Conservation (phyloP, 2,329 filamentous ascomycete genomes). For the Arthrinium puccinioides region DNA sequence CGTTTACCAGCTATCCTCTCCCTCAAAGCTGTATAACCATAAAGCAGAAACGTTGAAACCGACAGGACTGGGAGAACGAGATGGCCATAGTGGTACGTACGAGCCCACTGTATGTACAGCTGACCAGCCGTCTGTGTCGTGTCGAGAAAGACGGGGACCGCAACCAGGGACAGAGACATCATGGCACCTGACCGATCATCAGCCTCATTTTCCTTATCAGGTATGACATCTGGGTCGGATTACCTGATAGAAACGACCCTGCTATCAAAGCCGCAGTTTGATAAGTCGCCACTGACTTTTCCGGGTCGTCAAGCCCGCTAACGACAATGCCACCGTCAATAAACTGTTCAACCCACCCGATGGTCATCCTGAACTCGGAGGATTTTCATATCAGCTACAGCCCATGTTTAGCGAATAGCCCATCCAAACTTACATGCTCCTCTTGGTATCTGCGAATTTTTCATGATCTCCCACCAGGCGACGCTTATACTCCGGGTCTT, state of each 20-base stretch:
- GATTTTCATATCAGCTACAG: neutral
- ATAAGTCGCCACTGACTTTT: neutral
- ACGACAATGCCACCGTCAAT: conserved; percentile 14
- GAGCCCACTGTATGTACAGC: conserved; percentile 22
- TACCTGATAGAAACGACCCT: neutral
- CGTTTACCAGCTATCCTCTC: conserved; percentile 15
- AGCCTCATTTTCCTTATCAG: too few species aligned
- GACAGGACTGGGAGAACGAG: conserved; percentile 18
- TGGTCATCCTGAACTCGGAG: conserved; percentile 30
- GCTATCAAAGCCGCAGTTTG: neutral
- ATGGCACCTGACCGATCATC: conserved; percentile 4
- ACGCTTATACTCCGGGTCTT: conserved; percentile 40
- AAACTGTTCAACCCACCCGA: conserved; percentile 37
- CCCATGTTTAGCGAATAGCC: conserved; percentile 8
- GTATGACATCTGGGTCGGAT: neutral
- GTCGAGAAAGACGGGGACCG: conserved; percentile 23
- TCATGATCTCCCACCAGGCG: conserved; percentile 36
- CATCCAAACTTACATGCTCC: conserved; percentile 19
- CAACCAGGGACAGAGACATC: conserved; percentile 15
- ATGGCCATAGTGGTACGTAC: conserved; percentile 26
- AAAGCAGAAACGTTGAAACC: conserved; percentile 7
- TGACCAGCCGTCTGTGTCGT: conserved; percentile 16
- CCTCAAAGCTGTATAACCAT: neutral
- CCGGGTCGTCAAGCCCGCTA: neutral
- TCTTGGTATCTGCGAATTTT: conserved; percentile 41